These are phyloP conservation scores for Sesbania bispinosa DNA, from an alignment of 306 rosid genomes.

Conservation along the genomic window DNA sequence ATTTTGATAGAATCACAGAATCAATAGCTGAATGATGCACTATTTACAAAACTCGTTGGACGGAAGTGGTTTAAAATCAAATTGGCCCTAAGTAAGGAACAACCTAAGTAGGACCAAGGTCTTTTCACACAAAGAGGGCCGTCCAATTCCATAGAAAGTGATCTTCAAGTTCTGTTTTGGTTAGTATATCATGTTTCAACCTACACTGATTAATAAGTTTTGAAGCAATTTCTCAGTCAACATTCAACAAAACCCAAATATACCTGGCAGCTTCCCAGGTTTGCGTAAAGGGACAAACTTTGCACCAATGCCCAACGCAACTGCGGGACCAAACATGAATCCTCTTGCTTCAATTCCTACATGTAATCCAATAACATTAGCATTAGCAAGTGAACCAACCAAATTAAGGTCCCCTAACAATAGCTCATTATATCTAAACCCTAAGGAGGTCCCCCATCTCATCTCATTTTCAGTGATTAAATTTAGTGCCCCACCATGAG, in stretches of 20 bases:
- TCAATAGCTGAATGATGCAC: too few species aligned
- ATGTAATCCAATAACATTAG: constrained; percentile 12
- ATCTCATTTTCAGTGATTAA: not conserved
- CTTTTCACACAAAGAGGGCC: not conserved
- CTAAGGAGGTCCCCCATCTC: not conserved
- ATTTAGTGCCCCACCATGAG: not conserved
- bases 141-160: not conserved
- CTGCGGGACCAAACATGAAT: constrained; percentile 90
- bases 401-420: not conserved
- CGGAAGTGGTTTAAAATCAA: too few species aligned
- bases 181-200: not conserved
- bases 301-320: constrained; percentile 92
- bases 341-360: constrained; percentile 97
- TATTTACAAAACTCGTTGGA: too few species aligned
- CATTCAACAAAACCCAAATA: not conserved
- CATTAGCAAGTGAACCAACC: constrained; percentile 11
- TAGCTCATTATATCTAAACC: not conserved
- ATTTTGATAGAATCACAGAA: too few species aligned
- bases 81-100: not conserved
- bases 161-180: not conserved
- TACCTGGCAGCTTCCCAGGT: constrained; percentile 97
- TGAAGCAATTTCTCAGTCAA: not conserved
- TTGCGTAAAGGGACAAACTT: constrained; percentile 96
- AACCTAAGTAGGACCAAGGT: not conserved
- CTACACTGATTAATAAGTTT: not conserved